phyloP scores from a whole-genome alignment of 495 filamentous ascomycete species.

The Stereocaulon alpinum region DNA sequence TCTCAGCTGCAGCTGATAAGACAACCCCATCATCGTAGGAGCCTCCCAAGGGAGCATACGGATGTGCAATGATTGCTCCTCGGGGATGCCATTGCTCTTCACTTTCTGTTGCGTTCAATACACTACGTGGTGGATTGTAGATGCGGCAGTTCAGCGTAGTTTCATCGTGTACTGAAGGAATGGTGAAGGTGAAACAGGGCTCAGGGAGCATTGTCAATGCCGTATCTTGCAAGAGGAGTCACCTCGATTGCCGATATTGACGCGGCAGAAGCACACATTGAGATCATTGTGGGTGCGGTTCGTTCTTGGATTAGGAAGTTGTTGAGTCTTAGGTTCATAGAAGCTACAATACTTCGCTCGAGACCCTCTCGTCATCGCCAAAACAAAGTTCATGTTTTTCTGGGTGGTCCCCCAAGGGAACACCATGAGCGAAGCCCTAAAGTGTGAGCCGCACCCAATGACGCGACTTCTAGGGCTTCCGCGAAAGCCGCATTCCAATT shows the following conservation, averaged over 20 bases:
- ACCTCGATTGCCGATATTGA: background rate
- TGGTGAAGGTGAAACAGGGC: constrained; percentile 60
- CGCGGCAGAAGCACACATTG: background rate
- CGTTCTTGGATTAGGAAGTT: too few species aligned
- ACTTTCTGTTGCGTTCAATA: background rate
- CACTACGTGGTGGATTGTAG: constrained; percentile 33
- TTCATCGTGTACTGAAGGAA: constrained; percentile 77
- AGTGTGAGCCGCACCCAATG: too few species aligned
- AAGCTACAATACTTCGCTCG: too few species aligned
- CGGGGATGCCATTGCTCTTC: constrained; percentile 34
- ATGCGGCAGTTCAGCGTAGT: constrained; percentile 66
- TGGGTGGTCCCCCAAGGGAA: too few species aligned
- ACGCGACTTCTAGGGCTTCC: too few species aligned
- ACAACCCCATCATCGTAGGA: constrained; percentile 77
- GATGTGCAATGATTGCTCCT: constrained; percentile 78
- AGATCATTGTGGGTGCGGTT: background rate
- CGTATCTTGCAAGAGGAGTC: background rate
- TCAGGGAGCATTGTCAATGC: constrained; percentile 30
- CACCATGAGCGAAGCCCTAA: too few species aligned
- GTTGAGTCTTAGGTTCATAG: too few species aligned
- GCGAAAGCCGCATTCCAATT: too few species aligned
- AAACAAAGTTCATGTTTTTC: too few species aligned
- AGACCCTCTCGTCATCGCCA: too few species aligned
- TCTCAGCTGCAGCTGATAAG: constrained; percentile 45
- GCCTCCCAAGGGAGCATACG: constrained; percentile 81